Base-by-base conservation (phyloP, 2,329 filamentous ascomycete genomes). In the Nemania sp. region DNA sequence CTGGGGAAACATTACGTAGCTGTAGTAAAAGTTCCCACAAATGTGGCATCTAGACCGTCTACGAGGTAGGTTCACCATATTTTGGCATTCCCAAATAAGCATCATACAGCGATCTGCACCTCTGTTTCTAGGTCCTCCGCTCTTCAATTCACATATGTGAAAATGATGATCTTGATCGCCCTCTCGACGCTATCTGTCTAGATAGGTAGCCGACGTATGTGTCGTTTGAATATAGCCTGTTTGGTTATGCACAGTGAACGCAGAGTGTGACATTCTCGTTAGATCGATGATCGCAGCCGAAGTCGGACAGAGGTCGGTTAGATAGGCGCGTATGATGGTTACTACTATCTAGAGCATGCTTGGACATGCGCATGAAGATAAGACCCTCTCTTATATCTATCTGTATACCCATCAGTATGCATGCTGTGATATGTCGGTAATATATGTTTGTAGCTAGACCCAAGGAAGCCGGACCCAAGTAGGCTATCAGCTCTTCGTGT, bases 61-160 rank as follows among this genome's bases (percentile, higher is more conserved):
- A n/a, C 12, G 25, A 29, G 25, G 25, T 29, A 29, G 25, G 25
- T 29, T 29, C 7, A 29, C 25, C 25, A 29, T 7, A 29, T 29
- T 29, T 29, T 29, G 25, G 25, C 7, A 7, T 54, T 45, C 60
- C 60, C 50, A 40, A 62, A 59, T 39, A 51, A 52, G 60, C 60
- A n/a, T 18, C 55, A 2, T 55, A 59, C 60, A 59, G 55, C 29
- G 54, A 55, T 39, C 46, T 37, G 59, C 55, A 62, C 54, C 40
- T 51, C 51, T 46, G 35, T 40, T 51, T 57, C 49, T 57, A 32
- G 45, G 35, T 46, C 17, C 29, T 3, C 25, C 25, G 7, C 25
- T 7, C 25, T 7, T 32, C 18, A 32, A 18, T 57, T 57, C 37
- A 20, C 48, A 57, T 45, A 57, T 39, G 45, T 29, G 5, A 20